A percentile compares a stretch with the other conserved stretches of the same genome.
These are phyloP conservation scores for Acaromyces ingoldii DNA, from an alignment of 1,284 basidiomycete genomes.

Conservation along the genomic window DNA sequence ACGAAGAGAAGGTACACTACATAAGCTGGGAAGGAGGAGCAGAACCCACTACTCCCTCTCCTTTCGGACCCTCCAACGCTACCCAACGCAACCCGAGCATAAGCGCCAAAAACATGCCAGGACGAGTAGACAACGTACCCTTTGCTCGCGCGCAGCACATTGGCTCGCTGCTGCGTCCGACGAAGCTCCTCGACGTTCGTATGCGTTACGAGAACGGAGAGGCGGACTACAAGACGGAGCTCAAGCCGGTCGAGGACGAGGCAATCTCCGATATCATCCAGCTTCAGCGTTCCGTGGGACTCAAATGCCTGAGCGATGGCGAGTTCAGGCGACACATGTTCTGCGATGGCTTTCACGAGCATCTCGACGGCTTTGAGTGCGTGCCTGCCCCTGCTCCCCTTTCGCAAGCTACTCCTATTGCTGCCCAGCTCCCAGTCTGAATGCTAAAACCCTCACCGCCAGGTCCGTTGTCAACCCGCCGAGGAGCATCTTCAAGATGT, in stretches of 20 bases:
- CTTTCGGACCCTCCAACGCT: no score
- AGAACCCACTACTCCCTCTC: no score
- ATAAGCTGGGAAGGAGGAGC: no score
- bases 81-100: no score
- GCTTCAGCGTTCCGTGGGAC: neutral
- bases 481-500: slow-evolving; percentile 4
- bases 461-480: no score
- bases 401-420: no score
- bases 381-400: no score
- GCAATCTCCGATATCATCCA: neutral
- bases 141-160: slow-evolving; percentile 4
- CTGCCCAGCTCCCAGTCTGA: no score
- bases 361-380: neutral
- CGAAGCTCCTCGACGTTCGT: neutral
- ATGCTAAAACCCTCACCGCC: no score
- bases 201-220: neutral
- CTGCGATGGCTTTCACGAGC: slow-evolving; percentile 4
- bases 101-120: no score
- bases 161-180: slow-evolving; percentile 5
- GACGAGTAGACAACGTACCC: no score
- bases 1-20: no score
- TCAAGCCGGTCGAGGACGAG: slow-evolving; percentile 4
- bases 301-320: slow-evolving; percentile 2
- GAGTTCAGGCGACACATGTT: slow-evolving; percentile 5
- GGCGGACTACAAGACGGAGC: neutral